These are phyloP conservation scores for Scheffersomyces coipomensis DNA, from an alignment of 805 yeast species.

Conservation along the genomic window DNA sequence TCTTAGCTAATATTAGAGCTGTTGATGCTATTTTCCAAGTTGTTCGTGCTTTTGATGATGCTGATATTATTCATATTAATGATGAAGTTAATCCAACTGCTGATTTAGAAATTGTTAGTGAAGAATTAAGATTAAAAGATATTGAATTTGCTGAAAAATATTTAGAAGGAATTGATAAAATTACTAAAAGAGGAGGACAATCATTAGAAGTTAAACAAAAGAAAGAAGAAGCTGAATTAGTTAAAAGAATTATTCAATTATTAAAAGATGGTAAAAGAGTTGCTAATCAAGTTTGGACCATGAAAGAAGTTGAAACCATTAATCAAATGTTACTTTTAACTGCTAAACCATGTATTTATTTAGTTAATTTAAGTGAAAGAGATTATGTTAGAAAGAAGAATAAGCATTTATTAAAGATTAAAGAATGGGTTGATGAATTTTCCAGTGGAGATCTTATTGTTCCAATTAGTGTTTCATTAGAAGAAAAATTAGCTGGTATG, in stretches of 20 bases:
- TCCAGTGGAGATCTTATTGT: slow-evolving; percentile 86
- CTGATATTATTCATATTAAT: slow-evolving; percentile 95
- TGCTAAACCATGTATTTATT: slow-evolving; percentile 92
- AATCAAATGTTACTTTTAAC: slow-evolving; percentile 85
- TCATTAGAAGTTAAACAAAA: slow-evolving; percentile 84
- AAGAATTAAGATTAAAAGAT: slow-evolving; percentile 93
- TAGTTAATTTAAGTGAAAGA: slow-evolving; percentile 84
- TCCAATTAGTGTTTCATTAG: slow-evolving; percentile 90
- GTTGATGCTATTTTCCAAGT: slow-evolving; percentile 98
- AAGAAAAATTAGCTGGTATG: slow-evolving; percentile 88
- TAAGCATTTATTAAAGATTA: slow-evolving; percentile 77
- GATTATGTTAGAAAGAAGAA: slow-evolving; percentile 88
- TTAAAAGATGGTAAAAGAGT: slow-evolving; percentile 86
- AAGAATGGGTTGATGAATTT: slow-evolving; percentile 85
- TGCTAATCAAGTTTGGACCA: slow-evolving; percentile 82
- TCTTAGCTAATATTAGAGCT: slow-evolving; percentile 93
- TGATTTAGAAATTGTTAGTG: slow-evolving; percentile 87
- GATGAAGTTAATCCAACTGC: slow-evolving; percentile 90
- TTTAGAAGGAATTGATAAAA: slow-evolving; percentile 73
- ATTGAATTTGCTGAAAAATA: slow-evolving; percentile 89
- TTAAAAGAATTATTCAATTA: slow-evolving; percentile 68
- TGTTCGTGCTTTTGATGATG: slow-evolving; percentile 96
- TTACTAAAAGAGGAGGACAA: slow-evolving; percentile 85
- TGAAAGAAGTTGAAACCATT: slow-evolving; percentile 88
- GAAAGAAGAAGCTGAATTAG: slow-evolving; percentile 79